A percentile compares a stretch with the other conserved stretches of the same genome.
phyloP scores from a whole-genome alignment of 306 rosid species.

The Aeschynomene evenia region DNA sequence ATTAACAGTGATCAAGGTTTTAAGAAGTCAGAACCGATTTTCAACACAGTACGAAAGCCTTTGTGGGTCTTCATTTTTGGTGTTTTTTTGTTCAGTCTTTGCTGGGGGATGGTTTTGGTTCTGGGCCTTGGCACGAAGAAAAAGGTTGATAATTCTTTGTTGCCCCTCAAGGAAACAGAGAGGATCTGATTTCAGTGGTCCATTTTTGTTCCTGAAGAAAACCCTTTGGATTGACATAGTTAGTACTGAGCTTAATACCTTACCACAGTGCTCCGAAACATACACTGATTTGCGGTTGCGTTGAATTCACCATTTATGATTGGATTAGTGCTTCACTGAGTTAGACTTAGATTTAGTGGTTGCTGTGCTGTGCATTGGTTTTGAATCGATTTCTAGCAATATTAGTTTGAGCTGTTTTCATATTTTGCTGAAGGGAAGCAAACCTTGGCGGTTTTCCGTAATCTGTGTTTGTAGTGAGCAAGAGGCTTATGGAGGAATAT shows the following conservation, averaged over 20 bases:
- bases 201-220: constrained; percentile 46
- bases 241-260: constrained; percentile 39
- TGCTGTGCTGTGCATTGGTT: constrained; percentile 27
- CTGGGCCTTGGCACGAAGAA: constrained; percentile 30
- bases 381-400: constrained; percentile 31
- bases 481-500: constrained; percentile 56
- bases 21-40: constrained; percentile 20
- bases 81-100: constrained; percentile 17
- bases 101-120: constrained; percentile 47
- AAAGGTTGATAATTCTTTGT: constrained; percentile 46
- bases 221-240: constrained; percentile 52
- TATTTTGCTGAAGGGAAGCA: constrained; percentile 34
- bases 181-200: constrained; percentile 45
- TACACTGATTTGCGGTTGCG: constrained; percentile 30
- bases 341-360: constrained; percentile 36
- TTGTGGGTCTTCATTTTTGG: constrained; percentile 33
- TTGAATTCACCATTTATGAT: constrained; percentile 26
- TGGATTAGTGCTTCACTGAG: constrained; percentile 27
- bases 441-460: constrained; percentile 35
- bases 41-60: constrained; percentile 27
- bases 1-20: constrained; percentile 47
- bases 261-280: constrained; percentile 2
- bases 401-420: constrained; percentile 29
- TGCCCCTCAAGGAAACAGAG: constrained; percentile 37
- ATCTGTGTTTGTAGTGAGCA: constrained; percentile 43